A percentile compares a stretch with the other conserved stretches of the same genome.
phyloP scores from a whole-genome alignment of 75 land plant species.

The Sequoiadendron giganteum region DNA sequence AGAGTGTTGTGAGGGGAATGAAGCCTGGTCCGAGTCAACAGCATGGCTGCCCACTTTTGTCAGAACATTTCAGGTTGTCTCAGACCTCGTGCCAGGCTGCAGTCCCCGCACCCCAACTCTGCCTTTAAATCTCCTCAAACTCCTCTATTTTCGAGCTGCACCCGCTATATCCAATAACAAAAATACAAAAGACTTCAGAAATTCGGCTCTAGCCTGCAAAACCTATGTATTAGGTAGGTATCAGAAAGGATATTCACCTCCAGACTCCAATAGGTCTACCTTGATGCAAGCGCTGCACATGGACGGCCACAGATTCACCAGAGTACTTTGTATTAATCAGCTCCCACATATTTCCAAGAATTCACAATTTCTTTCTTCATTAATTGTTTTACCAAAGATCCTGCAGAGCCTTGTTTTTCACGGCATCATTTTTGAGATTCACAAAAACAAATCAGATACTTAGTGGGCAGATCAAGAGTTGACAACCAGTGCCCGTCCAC shows the following conservation, averaged over 20 bases:
- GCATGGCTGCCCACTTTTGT: not conserved
- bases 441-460: no score
- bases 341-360: not conserved
- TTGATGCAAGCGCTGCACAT: not conserved
- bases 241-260: not conserved
- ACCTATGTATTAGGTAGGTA: not conserved
- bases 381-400: not conserved
- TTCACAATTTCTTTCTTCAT: not conserved
- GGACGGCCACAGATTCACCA: not conserved
- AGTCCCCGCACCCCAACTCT: constrained; percentile 16
- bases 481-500: not conserved
- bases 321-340: not conserved
- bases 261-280: not conserved
- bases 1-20: constrained; percentile 21
- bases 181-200: not conserved
- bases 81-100: constrained; percentile 19
- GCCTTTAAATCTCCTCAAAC: not conserved
- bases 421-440: not conserved
- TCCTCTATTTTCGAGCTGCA: not conserved
- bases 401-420: not conserved
- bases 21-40: constrained; percentile 18
- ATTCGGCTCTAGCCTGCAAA: not conserved
- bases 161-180: not conserved
- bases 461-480: not conserved
- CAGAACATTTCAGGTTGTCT: not conserved